Evolutionary conservation across 2,329 filamentous ascomycete genomes (phyloP).

Genomic region (Ceratocystis cacaofunesta): DNA sequence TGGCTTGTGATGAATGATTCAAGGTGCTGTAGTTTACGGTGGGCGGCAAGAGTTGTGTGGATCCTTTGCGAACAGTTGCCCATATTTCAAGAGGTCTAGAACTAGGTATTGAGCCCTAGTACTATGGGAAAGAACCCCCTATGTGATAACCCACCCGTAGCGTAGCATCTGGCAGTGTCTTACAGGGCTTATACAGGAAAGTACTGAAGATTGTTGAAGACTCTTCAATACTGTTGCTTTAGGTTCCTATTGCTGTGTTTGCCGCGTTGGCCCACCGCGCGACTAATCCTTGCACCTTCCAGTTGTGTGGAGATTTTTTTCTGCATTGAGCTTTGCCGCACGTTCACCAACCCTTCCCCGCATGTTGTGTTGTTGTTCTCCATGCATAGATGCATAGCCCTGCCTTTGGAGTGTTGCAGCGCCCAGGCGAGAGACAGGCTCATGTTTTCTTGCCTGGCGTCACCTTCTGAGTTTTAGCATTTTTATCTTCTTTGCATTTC

Average conservation of each 20-base stretch:
- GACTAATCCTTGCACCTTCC: neutral
- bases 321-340: neutral
- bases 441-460: neutral
- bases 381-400: neutral
- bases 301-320: neutral
- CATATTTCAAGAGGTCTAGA: neutral
- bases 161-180: neutral
- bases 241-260: neutral
- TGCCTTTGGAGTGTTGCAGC: neutral
- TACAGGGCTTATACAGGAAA: neutral
- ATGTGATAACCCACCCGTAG: neutral
- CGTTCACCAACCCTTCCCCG: neutral
- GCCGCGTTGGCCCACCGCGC: neutral
- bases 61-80: neutral
- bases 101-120: neutral
- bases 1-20: neutral
- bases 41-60: neutral
- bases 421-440: neutral
- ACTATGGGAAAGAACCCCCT: neutral
- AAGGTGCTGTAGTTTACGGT: neutral
- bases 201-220: neutral
- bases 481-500: neutral
- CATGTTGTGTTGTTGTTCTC: neutral
- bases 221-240: neutral
- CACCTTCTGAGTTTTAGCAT: neutral